Evolutionary conservation across 768 basidiomycete species (phyloP).

Genomic region (Lactarius akahatsu): DNA sequence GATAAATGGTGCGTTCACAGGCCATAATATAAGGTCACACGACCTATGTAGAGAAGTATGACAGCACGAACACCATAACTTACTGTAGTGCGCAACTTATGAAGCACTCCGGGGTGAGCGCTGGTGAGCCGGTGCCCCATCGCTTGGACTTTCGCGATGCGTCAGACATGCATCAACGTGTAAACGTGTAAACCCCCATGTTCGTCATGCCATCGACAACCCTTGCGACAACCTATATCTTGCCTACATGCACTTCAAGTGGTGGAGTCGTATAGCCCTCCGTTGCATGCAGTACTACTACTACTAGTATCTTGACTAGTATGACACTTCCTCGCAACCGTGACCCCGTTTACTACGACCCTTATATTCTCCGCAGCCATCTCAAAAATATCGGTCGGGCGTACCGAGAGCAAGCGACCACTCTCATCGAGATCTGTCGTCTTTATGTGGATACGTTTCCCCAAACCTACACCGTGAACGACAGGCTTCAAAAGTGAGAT

Average conservation of each 20-base stretch:
- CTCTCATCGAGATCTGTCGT: slow-evolving; percentile 8
- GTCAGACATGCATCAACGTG: neutral
- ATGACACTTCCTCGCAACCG: neutral
- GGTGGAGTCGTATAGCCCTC: neutral
- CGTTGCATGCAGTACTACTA: neutral
- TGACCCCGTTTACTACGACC: no score
- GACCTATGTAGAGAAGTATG: no score
- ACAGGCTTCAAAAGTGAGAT: neutral
- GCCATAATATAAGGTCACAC: no score
- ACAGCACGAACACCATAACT: no score
- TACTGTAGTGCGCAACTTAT: no score
- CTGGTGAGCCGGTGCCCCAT: neutral
- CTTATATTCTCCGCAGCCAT: neutral
- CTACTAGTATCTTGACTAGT: no score
- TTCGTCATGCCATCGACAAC: no score
- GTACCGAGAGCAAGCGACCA: neutral
- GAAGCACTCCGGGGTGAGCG: no score
- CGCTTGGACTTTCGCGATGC: neutral
- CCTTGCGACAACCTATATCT: no score
- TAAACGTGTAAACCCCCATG: neutral
- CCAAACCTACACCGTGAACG: neutral
- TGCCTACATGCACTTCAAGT: no score
- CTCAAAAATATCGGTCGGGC: neutral
- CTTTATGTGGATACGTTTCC: neutral
- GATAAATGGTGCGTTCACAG: neutral